Evolutionary conservation across 2,329 filamentous ascomycete genomes (phyloP).

Genomic region (Penicillium sp.): DNA sequence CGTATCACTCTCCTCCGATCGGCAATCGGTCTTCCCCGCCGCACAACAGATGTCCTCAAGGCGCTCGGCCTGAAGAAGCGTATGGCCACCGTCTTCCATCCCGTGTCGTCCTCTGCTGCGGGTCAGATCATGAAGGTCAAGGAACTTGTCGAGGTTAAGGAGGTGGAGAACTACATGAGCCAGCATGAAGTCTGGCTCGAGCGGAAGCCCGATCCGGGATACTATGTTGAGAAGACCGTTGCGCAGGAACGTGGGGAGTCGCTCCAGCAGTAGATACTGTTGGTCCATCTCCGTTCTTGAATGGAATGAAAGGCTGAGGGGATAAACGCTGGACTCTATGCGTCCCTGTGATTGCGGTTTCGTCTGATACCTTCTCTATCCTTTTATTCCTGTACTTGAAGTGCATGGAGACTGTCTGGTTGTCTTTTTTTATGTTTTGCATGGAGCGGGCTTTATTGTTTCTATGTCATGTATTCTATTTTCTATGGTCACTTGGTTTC

Average conservation of each 20-base stretch:
- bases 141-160: constrained; percentile 80
- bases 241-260: constrained; percentile 26
- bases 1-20: constrained; percentile 88
- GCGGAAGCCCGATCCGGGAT: constrained; percentile 76
- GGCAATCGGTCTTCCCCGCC: constrained; percentile 81
- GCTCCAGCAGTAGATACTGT: constrained; percentile 15
- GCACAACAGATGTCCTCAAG: constrained; percentile 76
- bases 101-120: constrained; percentile 75
- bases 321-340: not conserved
- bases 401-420: not conserved
- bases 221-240: constrained; percentile 67
- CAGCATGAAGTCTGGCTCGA: constrained; percentile 68
- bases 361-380: not conserved
- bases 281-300: not conserved
- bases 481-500: constrained; percentile 2
- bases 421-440: constrained; percentile 16
- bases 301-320: not conserved
- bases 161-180: constrained; percentile 67
- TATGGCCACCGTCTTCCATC: constrained; percentile 85
- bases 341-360: not conserved
- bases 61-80: constrained; percentile 84
- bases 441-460: constrained; percentile 22
- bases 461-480: constrained; percentile 21
- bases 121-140: constrained; percentile 94
- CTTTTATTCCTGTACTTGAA: not conserved